Evolutionary conservation across 768 basidiomycete genomes (phyloP).

Genomic region (Dentipellis sp.): DNA sequence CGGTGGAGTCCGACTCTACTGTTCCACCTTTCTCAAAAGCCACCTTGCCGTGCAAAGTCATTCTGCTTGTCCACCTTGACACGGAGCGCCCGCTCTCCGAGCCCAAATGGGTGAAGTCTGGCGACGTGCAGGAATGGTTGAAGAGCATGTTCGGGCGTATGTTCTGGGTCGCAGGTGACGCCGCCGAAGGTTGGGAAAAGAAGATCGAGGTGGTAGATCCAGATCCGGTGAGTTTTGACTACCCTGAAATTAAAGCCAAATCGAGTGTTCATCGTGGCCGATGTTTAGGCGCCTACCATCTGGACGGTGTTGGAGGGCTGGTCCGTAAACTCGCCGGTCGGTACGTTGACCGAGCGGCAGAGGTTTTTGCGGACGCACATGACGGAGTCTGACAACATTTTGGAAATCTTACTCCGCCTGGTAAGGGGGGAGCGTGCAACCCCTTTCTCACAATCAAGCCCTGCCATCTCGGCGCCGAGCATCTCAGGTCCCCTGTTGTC

Average conservation of each 20-base stretch:
- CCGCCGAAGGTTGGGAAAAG: conserved; percentile 88
- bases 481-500: conserved; percentile 63
- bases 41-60: conserved; percentile 42
- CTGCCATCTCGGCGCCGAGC: conserved; percentile 51
- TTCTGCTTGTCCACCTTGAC: conserved; percentile 76
- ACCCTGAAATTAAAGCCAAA: neutral
- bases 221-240: conserved; percentile 63
- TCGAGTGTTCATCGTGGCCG: conserved; percentile 1
- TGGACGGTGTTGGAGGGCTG: conserved; percentile 86
- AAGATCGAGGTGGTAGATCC: conserved; percentile 90
- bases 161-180: conserved; percentile 80
- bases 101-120: conserved; percentile 94
- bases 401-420: conserved; percentile 88
- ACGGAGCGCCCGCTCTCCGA: conserved; percentile 84
- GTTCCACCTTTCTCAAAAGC: conserved; percentile 66
- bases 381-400: conserved; percentile 75
- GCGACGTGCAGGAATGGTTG: conserved; percentile 91
- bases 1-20: conserved; percentile 44
- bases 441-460: conserved; percentile 54
- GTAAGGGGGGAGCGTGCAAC: conserved; percentile 83
- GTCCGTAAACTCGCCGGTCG: conserved; percentile 78
- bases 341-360: conserved; percentile 65
- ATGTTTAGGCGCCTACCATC: conserved; percentile 75
- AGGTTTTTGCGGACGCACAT: conserved; percentile 87
- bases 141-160: conserved; percentile 80